phyloP scores from a whole-genome alignment of 2,329 filamentous ascomycete species.

The Aspergillus sp. region DNA sequence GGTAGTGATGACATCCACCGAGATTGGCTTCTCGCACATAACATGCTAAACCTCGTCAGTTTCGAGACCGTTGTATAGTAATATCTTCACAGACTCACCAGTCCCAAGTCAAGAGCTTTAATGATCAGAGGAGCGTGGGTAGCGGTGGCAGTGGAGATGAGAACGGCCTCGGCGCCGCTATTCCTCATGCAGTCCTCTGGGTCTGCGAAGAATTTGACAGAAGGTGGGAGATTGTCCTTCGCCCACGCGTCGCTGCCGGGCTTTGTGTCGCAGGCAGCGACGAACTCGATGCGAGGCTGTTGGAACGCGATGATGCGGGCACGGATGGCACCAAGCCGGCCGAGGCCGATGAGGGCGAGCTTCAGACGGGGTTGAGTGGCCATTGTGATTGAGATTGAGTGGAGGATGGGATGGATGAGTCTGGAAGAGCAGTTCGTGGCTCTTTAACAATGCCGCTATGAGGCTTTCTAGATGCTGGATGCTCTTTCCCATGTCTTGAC shows the following conservation, averaged over 20 bases:
- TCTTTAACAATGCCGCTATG: no score
- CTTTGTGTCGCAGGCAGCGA: conserved; percentile 36
- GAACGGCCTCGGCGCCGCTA: conserved; percentile 8
- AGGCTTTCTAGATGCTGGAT: no score
- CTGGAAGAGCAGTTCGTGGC: no score
- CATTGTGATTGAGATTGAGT: no score
- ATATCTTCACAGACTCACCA: neutral
- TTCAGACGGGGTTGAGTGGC: neutral
- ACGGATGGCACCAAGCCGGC: conserved; percentile 21
- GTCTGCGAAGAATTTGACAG: conserved; percentile 3
- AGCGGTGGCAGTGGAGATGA: conserved; percentile 9
- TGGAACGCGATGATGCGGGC: conserved; percentile 35
- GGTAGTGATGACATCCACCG: conserved; percentile 9
- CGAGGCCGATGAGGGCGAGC: conserved; percentile 11
- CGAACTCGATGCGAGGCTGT: conserved; percentile 37
- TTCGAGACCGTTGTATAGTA: no score
- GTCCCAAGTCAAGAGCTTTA: neutral
- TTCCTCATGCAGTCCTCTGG: conserved; percentile 6
- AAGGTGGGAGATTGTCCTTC: conserved; percentile 21
- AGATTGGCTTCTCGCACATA: conserved; percentile 14
- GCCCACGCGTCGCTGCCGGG: conserved; percentile 33
- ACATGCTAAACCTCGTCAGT: neutral
- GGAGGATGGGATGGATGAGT: no score
- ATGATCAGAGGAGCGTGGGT: conserved; percentile 10
- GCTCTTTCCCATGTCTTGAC: no score